Percentiles rank a stretch among this genome's conserved stretches.
Conservation (phyloP, 192 early-diverging fungal genomes). For the Backusella morwellensis region DNA sequence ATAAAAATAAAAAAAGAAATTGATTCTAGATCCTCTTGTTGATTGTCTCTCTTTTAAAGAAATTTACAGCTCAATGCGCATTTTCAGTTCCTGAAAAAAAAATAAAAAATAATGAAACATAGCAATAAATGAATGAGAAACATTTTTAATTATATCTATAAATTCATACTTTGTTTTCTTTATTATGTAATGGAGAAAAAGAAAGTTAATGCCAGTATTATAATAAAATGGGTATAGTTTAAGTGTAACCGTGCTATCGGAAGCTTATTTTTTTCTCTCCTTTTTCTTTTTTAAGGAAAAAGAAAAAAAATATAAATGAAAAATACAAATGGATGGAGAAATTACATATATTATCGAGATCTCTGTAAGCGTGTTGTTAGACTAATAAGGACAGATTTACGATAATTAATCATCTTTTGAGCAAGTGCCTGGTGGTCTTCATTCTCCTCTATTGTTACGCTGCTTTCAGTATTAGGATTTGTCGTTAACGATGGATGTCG, state of each 20-base stretch:
- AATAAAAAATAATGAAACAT: background rate
- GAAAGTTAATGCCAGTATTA: background rate
- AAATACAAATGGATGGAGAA: background rate
- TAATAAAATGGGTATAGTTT: background rate
- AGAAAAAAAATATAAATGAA: background rate
- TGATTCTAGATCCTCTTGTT: background rate
- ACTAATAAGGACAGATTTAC: slow-evolving; percentile 1
- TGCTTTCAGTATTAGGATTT: background rate
- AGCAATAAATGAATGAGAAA: background rate
- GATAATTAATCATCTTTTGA: background rate
- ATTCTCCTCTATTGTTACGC: background rate
- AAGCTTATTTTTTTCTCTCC: background rate
- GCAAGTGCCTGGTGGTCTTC: background rate
- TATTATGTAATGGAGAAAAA: background rate
- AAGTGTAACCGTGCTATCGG: background rate
- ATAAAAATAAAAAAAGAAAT: background rate
- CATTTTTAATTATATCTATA: background rate
- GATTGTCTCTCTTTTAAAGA: background rate
- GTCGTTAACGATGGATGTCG: background rate
- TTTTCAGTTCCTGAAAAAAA: background rate
- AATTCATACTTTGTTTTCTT: background rate
- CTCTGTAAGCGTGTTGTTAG: background rate
- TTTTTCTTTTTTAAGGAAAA: background rate
- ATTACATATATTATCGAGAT: background rate
- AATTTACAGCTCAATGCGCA: background rate